A percentile compares a stretch with the other conserved stretches of the same genome.
Conservation (phyloP, 768 basidiomycete species). For the Boletellus ananas region DNA sequence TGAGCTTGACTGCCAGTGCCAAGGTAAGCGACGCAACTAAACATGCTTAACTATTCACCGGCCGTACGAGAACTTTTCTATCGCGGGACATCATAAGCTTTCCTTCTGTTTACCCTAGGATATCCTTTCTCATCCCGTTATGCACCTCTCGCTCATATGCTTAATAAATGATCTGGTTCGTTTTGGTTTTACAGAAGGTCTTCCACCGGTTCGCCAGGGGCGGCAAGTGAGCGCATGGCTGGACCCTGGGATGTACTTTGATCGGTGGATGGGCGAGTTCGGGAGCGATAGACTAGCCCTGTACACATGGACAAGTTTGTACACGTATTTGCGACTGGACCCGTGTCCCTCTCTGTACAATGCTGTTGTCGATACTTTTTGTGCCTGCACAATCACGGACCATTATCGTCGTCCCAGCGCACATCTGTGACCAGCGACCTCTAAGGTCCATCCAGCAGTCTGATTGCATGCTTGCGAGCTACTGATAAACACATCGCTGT, state of each 20-base stretch:
- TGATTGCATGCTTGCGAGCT: no score
- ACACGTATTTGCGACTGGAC: background rate
- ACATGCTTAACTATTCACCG: constrained; percentile 10
- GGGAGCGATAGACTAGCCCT: background rate
- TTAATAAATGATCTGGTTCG: constrained; percentile 20
- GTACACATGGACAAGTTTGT: constrained; percentile 6
- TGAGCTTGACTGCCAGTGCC: constrained; percentile 28
- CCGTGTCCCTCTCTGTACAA: background rate
- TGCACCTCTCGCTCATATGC: constrained; percentile 8
- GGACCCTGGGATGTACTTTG: background rate
- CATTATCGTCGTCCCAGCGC: no score
- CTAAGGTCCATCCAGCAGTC: no score
- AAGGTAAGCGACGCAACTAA: constrained; percentile 26
- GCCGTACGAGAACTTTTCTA: background rate
- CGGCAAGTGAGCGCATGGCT: constrained; percentile 19
- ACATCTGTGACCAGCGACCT: no score
- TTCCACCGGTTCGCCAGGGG: constrained; percentile 22
- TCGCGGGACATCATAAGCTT: background rate
- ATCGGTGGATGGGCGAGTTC: background rate
- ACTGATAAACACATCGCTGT: no score
- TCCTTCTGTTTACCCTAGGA: constrained; percentile 3
- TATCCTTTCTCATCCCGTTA: background rate
- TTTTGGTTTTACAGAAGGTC: constrained; percentile 25
- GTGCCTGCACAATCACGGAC: no score
- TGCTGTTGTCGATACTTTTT: no score